Percentiles rank a stretch among this genome's conserved stretches.
These are phyloP conservation scores for Backusella sp. DNA, from an alignment of 192 early-diverging fungal species.

Conservation along the genomic window DNA sequence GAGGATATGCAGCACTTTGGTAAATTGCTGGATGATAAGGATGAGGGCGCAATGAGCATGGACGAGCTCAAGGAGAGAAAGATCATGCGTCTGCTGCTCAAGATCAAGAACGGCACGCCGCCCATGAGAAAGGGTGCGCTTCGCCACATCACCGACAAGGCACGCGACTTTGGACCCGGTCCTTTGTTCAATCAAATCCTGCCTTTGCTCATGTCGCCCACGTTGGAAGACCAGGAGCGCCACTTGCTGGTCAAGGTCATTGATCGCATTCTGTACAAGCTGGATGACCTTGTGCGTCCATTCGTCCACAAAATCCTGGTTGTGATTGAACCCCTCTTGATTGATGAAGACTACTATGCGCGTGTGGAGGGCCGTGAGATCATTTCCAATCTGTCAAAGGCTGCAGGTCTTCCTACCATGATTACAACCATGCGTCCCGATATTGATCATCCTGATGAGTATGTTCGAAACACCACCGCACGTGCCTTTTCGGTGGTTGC, in stretches of 20 bases:
- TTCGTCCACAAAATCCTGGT: constrained; percentile 99
- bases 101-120: constrained; percentile 98
- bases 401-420: constrained; percentile 97
- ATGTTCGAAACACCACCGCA: constrained; percentile 97
- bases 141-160: constrained; percentile 95
- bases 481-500: constrained; percentile 97
- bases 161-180: constrained; percentile 90
- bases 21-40: constrained; percentile 81
- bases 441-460: constrained; percentile 97
- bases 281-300: constrained; percentile 95
- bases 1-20: constrained; percentile 99
- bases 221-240: constrained; percentile 97
- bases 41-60: constrained; percentile 76
- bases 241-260: constrained; percentile 98
- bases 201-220: constrained; percentile 94
- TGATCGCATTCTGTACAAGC: constrained; percentile 92
- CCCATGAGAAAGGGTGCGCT: constrained; percentile 91
- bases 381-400: constrained; percentile 96
- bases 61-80: constrained; percentile 94
- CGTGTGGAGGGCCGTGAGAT: constrained; percentile 97
- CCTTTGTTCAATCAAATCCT: constrained; percentile 96
- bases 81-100: constrained; percentile 92
- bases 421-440: constrained; percentile 99
- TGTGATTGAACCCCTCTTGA: constrained; percentile 95
- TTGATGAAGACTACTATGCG: constrained; percentile 97